Conservation (phyloP, 2,329 filamentous ascomycete genomes). For the Plenodomus lindquistii region DNA sequence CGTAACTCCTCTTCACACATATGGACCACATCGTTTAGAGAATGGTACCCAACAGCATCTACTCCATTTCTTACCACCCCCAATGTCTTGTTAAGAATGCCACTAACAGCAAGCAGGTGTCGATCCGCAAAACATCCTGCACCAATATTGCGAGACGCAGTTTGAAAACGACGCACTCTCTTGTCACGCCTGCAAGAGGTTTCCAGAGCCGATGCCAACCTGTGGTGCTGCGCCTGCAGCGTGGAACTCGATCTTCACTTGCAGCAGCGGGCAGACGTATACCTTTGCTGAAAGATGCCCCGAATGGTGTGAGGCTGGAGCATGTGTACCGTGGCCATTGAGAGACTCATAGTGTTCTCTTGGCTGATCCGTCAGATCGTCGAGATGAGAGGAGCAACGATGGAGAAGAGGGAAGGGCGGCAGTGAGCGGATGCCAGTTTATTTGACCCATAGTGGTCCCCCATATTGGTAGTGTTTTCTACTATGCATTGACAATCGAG, state of each 20-base stretch:
- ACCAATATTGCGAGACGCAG: constrained; percentile 21
- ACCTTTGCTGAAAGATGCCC: constrained; percentile 9
- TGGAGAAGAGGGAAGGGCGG: too few species aligned
- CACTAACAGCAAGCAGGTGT: constrained; percentile 4
- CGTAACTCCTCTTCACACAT: neutral
- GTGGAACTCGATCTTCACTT: constrained; percentile 20
- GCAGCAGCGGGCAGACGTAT: constrained; percentile 10
- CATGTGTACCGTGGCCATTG: too few species aligned
- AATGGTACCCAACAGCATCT: too few species aligned
- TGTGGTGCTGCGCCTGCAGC: constrained; percentile 18
- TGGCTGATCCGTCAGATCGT: too few species aligned
- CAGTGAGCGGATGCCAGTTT: too few species aligned
- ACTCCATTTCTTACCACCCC: neutral
- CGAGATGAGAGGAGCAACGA: too few species aligned
- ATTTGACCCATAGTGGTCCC: too few species aligned
- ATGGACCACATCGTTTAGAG: too few species aligned
- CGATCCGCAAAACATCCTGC: constrained; percentile 17
- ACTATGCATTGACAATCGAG: too few species aligned
- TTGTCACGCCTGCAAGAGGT: constrained; percentile 19
- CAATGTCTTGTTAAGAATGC: too few species aligned
- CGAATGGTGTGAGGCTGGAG: constrained; percentile 7
- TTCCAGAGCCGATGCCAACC: constrained; percentile 7
- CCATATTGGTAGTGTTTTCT: too few species aligned
- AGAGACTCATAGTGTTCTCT: too few species aligned
- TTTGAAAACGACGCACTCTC: constrained; percentile 17